Evolutionary conservation across 1,284 basidiomycete species (phyloP), one percentile per base, ranked within the genome.

Genomic region (Moesziomyces parantarcticus): DNA sequence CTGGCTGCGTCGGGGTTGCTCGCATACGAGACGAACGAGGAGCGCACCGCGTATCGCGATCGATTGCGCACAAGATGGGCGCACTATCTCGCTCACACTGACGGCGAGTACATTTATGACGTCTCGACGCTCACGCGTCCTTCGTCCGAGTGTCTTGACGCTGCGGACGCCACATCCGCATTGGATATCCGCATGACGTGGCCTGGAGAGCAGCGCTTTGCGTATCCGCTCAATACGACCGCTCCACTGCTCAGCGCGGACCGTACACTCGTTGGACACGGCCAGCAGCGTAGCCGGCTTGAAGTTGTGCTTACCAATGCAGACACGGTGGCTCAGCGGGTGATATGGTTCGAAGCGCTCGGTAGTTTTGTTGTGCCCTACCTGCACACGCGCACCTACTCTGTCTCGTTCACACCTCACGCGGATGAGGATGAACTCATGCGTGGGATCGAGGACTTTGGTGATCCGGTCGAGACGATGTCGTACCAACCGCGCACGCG

Each of bases 301-400:
- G 87, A 88, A 34, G 84, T 96, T 8, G 86, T 87, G 22, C 84
- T 98, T 50, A 87, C 83, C 16, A 97, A 97, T 82, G 87, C 89
- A 53, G 78, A 87, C 7, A 23, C 57, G 7, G 73, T 83, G 0
- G 81, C 87, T 2, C 84, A 90, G 32, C 85, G 87, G 29, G 87
- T 90, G 0, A 84, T 91, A 9, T 97, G 96, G 85, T 88, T 93
- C 53, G 97, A 99, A 84, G 91, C 92, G 2, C 90, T 97, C 87
- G 96, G 96, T 3, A 97, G 94, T 90, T 91, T 94, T 80, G 87
- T 98, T 50, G 91, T 92, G 68, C 91, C 93, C 48, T 94, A 92
- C 86, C 86, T 97, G 65, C 92, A 94, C 84, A 94, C 94, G 6
- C 85, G 97, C 50, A 82, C 84, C 21, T 84, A 89, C 3, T 77